Evolutionary conservation across 805 yeast species (phyloP), one percentile per base, ranked within the genome.

Genomic region (Sugiyamaella smithiae): DNA sequence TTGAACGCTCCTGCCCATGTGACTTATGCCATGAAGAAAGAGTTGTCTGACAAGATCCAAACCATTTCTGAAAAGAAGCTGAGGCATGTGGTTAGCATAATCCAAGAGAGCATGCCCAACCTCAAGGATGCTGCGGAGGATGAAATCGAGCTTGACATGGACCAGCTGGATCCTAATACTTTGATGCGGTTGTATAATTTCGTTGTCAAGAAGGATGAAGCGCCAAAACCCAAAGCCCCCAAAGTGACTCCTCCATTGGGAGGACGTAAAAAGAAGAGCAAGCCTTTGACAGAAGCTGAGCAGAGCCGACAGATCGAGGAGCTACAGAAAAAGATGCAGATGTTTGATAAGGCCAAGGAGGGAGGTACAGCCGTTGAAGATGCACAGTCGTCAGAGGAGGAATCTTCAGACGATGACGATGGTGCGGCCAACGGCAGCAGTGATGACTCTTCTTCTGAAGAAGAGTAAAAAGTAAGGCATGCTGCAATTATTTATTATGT

Each of bases 101-200:
- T 93, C 57, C 85, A 85, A 62, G 93, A 86, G 65, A 75, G 82
- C 45, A 73, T 83, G 77, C 82, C 82, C 3, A 85, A 79, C 52
- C 73, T 77, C 58, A 76, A 66, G 59, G 72, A 62, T 57, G 68
- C 64, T 58, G 77, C 75, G 51, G 91, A 88, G 59, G 98, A 91
- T 50, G 98, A 93, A 71, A 93, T 93, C 53, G 99, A 93, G 72
- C 76, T 93, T 52, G 99, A 93, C 67, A 85, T 93, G 82, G 97
- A 93, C 65, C 85, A 85, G 67, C 76, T 93, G 58, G 96, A 88
- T 60, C 88, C 88, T 56, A 72, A 79, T 36, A 90, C 97, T 1
- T 77, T 91, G 47, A 70, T 87, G 64, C 86, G 87, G 62, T 73
- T 93, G 54, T 91, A 89, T 74, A 84, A 85, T 65, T 86, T 84